These are phyloP conservation scores for Boletus semigastroideus DNA, from an alignment of 1,284 basidiomycete genomes.

Conservation along the genomic window DNA sequence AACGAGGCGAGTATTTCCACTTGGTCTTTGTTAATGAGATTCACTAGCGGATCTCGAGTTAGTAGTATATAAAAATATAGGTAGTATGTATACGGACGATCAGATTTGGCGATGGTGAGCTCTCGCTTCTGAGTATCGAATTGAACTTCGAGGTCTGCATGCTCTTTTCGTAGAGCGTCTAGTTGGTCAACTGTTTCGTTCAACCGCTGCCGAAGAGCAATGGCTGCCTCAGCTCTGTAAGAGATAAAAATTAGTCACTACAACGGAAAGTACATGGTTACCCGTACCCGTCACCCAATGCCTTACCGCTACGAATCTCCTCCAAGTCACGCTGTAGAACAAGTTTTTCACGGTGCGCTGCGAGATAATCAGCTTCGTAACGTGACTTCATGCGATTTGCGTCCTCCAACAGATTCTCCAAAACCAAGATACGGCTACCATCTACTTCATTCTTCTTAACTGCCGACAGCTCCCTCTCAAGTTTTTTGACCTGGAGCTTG, in stretches of 20 bases:
- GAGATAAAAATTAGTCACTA: constrained; percentile 6
- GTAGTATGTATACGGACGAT: constrained; percentile 55
- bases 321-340: constrained; percentile 82
- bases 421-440: constrained; percentile 71
- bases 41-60: constrained; percentile 48
- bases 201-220: constrained; percentile 83
- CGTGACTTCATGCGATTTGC: constrained; percentile 86
- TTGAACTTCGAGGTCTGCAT: constrained; percentile 71
- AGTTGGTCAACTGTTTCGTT: constrained; percentile 87
- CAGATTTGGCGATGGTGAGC: constrained; percentile 82
- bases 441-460: constrained; percentile 75
- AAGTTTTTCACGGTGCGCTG: constrained; percentile 81
- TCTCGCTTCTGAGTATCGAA: constrained; percentile 68
- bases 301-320: constrained; percentile 84
- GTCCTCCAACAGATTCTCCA: constrained; percentile 91
- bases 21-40: constrained; percentile 82
- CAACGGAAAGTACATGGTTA: neutral
- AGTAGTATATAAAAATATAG: neutral
- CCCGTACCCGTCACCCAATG: constrained; percentile 76
- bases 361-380: constrained; percentile 88
- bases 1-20: constrained; percentile 80
- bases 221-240: constrained; percentile 77
- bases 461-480: constrained; percentile 81
- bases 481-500: constrained; percentile 80
- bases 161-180: constrained; percentile 67